phyloP scores from a whole-genome alignment of 768 basidiomycete genomes.

The Candolleomyces efflorescens region DNA sequence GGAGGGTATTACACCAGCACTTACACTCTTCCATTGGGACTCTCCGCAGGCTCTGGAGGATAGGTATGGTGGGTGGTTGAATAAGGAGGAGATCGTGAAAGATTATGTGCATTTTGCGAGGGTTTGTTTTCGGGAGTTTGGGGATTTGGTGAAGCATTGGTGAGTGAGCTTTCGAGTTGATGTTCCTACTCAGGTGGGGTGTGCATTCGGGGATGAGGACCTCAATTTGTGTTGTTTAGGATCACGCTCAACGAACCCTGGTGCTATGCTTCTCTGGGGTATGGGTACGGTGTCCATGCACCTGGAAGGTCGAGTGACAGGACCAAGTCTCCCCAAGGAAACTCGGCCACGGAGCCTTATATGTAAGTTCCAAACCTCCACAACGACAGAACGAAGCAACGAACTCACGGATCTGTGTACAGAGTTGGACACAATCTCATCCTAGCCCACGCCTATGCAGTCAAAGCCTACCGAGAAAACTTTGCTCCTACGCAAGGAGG shows the following conservation, averaged over 20 bases:
- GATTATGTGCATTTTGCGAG: slow-evolving; percentile 63
- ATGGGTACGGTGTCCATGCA: slow-evolving; percentile 61
- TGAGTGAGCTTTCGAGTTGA: no score
- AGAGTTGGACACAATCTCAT: slow-evolving; percentile 68
- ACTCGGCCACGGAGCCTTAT: slow-evolving; percentile 60
- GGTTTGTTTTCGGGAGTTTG: slow-evolving; percentile 66
- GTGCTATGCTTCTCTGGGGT: slow-evolving; percentile 60
- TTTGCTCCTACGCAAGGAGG: slow-evolving; percentile 52
- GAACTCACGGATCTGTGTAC: slow-evolving; percentile 1
- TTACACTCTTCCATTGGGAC: slow-evolving; percentile 73
- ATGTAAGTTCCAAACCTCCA: slow-evolving; percentile 35
- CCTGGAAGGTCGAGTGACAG: slow-evolving; percentile 67
- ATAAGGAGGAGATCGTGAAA: slow-evolving; percentile 54
- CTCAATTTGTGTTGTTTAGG: slow-evolving; percentile 28
- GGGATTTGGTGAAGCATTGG: slow-evolving; percentile 74
- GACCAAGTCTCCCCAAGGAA: slow-evolving; percentile 48
- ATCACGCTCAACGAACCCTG: slow-evolving; percentile 75
- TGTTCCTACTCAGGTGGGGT: no score
- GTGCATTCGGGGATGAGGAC: not conserved
- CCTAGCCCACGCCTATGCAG: slow-evolving; percentile 63
- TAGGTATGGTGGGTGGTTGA: slow-evolving; percentile 74
- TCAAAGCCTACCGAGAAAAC: slow-evolving; percentile 60
- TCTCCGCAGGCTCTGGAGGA: slow-evolving; percentile 69
- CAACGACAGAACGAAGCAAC: no score
- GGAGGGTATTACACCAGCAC: slow-evolving; percentile 49